phyloP scores from a whole-genome alignment of 1,139 yeast genomes.

The Zhuliangozyma blackwelliae region DNA sequence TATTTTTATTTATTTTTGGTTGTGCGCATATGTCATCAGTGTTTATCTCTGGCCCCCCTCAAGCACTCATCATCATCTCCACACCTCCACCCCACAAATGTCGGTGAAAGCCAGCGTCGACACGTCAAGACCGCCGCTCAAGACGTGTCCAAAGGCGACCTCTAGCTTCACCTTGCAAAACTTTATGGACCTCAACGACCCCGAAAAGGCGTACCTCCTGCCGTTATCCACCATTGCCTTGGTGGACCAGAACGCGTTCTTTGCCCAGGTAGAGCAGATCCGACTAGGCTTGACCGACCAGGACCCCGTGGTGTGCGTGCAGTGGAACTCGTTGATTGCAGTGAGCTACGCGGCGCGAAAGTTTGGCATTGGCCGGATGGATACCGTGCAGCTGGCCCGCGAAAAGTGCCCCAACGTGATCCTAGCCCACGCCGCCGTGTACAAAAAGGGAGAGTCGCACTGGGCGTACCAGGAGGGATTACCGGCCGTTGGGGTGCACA shows the following conservation, averaged over 20 bases:
- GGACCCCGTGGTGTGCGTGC: conserved; percentile 91
- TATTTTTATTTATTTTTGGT: no score
- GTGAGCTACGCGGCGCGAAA: conserved; percentile 86
- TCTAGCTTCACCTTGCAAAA: conserved; percentile 40
- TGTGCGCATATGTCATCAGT: no score
- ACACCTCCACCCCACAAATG: conserved; percentile 2
- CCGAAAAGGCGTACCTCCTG: conserved; percentile 46
- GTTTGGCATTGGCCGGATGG: conserved; percentile 79
- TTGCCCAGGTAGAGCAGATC: conserved; percentile 89
- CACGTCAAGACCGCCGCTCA: background rate
- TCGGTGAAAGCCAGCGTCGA: conserved; percentile 5
- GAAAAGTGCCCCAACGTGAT: conserved; percentile 71
- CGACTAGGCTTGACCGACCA: conserved; percentile 59
- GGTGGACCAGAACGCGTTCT: conserved; percentile 90
- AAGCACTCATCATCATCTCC: no score
- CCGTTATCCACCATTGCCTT: conserved; percentile 82
- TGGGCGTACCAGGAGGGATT: conserved; percentile 62
- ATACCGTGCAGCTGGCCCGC: conserved; percentile 60
- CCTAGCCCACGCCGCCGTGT: conserved; percentile 91
- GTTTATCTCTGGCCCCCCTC: no score
- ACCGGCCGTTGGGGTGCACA: conserved; percentile 53
- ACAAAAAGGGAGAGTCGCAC: conserved; percentile 75
- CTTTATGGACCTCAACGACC: conserved; percentile 44
- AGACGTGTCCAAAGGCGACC: no score
- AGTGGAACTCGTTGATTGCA: conserved; percentile 87